Base-by-base conservation (phyloP, 129 eudicot species). In the Chrysanthemum makinoi region DNA sequence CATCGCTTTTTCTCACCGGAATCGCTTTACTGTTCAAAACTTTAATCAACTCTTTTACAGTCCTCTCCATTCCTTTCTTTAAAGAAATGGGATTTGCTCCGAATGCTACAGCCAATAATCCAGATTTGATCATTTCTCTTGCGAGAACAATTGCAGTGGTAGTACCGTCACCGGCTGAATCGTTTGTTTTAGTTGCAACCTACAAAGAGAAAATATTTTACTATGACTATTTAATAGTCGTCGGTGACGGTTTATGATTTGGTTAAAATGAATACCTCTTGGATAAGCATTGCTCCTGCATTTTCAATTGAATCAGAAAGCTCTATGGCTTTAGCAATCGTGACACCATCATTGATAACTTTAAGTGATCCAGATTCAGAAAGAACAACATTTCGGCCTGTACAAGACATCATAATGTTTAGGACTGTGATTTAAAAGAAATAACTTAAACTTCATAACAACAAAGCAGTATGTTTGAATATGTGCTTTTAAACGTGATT, bases 111-210 rank as follows among this genome's bases (percentile, higher is more conserved):
- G 98, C 95, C 72, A 94, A 73, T 61, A 87, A 76, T 63, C 98
- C 96, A 65, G 84, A 77, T 85, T 79, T 87, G 22, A 94, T 84
- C 88, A 94, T 89, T 77, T 87, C 98, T 74, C 98, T 90, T 65
- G 98, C 96, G 57, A 94, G 80, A 63, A 94, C 80, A 54, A 94
- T 84, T 66, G 98, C 98, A 68, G 98, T 89, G 3, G 98, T 94
- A 14, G 95, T 94, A 59, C 98, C 98, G 74, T 94, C 98, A 33
- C 98, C 98, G 64, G 96, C 96, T 62, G 72, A 79, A 78, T 79
- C 84, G 65, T 94, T 94, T 55, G 92, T 86, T 82, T 85, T 93
- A 33, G 81, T 78, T 75, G 98, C 98, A 83, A 93, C 98, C 98
- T 93, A 78, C 50, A 78, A 71, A 72, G 18, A 44, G 48, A 68